Conservation (phyloP, 257 asterid genomes). For the Nicotiana paniculata region DNA sequence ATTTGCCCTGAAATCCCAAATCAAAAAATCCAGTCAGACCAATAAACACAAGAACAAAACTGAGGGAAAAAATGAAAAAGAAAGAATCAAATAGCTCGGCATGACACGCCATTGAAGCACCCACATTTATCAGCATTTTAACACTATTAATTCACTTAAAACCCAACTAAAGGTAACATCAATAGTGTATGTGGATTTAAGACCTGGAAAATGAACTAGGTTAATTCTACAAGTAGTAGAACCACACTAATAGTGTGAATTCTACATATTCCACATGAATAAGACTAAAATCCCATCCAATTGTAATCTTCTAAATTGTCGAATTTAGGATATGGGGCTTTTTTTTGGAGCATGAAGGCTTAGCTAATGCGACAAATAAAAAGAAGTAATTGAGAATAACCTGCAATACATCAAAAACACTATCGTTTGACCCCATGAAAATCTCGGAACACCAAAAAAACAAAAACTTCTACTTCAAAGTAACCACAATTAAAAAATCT, state of each 20-base stretch:
- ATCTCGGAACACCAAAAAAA: not conserved
- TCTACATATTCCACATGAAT: not conserved
- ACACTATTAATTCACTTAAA: not conserved
- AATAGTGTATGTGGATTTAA: not conserved
- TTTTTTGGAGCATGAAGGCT: not conserved
- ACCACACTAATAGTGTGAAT: not conserved
- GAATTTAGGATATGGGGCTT: no score
- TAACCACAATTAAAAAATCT: not conserved
- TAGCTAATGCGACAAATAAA: not conserved
- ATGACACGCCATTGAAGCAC: not conserved
- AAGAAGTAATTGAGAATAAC: not conserved
- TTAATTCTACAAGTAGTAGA: not conserved
- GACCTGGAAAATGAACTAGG: not conserved
- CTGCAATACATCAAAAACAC: not conserved
- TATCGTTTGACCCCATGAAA: not conserved
- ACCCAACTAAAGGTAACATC: not conserved
- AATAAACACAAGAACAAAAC: not conserved
- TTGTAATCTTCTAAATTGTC: not conserved
- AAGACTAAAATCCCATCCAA: not conserved
- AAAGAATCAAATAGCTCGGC: not conserved
- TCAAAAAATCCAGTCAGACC: not conserved
- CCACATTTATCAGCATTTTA: not conserved
- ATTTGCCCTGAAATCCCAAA: slow-evolving; percentile 54
- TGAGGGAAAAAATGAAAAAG: not conserved
- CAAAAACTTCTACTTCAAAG: not conserved